A percentile compares a stretch with the other conserved stretches of the same genome.
Conservation (phyloP, 1,284 basidiomycete genomes). For the Apiotrichum akiyoshidainum region DNA sequence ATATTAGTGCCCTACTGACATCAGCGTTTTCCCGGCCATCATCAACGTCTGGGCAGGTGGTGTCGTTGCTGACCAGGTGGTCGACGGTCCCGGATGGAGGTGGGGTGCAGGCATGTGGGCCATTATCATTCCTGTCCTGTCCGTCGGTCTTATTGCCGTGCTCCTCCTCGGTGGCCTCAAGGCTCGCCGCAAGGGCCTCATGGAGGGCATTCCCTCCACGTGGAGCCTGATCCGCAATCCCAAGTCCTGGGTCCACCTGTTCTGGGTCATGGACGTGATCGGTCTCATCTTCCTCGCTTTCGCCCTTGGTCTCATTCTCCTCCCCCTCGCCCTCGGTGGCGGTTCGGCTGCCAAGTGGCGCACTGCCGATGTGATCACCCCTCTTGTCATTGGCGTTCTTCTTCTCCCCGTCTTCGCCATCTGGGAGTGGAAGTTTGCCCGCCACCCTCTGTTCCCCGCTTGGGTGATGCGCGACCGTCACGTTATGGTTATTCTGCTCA, state of each 20-base stretch:
- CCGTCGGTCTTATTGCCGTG: constrained; percentile 42
- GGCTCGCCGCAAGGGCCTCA: constrained; percentile 32
- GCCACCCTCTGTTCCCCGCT: constrained; percentile 50
- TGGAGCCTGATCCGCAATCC: constrained; percentile 18
- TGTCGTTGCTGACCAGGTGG: constrained; percentile 9
- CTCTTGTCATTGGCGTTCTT: constrained; percentile 48
- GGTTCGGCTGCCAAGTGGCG: constrained; percentile 38
- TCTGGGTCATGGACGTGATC: constrained; percentile 51
- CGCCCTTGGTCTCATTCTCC: constrained; percentile 45
- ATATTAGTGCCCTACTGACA: not conserved
- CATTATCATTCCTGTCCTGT: constrained; percentile 49
- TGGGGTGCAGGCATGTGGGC: constrained; percentile 53
- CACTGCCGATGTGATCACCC: constrained; percentile 47
- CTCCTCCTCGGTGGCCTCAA: constrained; percentile 37
- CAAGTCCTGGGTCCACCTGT: constrained; percentile 36
- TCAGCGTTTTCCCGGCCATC: constrained; percentile 20
- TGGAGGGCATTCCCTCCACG: constrained; percentile 39
- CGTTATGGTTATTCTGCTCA: constrained; percentile 49
- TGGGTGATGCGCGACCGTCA: constrained; percentile 47
- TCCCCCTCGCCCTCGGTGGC: constrained; percentile 51
- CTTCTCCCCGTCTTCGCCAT: constrained; percentile 47
- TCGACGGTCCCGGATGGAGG: constrained; percentile 43
- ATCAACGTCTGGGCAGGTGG: constrained; percentile 26
- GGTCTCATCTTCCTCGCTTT: constrained; percentile 49
- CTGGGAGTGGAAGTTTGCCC: constrained; percentile 48